Evolutionary conservation across 140 eudicot genomes (phyloP).

Genomic region (Flaveria floridana): DNA sequence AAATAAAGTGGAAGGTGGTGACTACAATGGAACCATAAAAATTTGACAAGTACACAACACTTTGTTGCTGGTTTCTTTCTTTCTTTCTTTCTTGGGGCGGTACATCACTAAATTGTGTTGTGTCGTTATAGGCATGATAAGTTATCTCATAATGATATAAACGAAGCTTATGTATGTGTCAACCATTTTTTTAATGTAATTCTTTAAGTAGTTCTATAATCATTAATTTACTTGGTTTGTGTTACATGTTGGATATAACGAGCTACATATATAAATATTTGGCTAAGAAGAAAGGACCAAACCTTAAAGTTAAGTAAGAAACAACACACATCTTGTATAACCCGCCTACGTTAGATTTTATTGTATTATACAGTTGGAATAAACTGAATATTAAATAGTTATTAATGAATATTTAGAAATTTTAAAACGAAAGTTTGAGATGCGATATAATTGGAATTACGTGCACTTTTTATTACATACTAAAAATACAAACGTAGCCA

Average conservation of each 20-base stretch:
- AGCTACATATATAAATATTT: no score
- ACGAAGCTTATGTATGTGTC: not conserved
- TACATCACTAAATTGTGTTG: no score
- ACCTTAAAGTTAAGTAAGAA: not conserved
- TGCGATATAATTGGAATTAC: no score
- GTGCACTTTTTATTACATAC: no score
- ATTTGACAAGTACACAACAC: slow-evolving; percentile 13
- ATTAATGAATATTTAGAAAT: no score
- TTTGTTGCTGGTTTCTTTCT: slow-evolving; percentile 11
- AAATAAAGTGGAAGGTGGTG: slow-evolving; percentile 25
- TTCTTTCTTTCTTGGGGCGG: not conserved
- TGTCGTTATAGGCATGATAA: not conserved
- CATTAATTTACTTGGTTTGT: no score
- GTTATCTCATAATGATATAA: not conserved
- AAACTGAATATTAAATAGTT: no score
- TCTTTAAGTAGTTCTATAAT: no score
- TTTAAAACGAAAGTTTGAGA: no score
- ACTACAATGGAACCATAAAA: slow-evolving; percentile 22
- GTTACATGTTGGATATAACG: no score
- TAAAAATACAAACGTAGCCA: no score
- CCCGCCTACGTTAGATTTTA: not conserved
- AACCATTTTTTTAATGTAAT: not conserved
- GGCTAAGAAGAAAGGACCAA: not conserved
- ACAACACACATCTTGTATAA: not conserved
- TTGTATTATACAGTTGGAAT: no score